phyloP scores from a whole-genome alignment of 345 rosid genomes.

The Populus simonii region DNA sequence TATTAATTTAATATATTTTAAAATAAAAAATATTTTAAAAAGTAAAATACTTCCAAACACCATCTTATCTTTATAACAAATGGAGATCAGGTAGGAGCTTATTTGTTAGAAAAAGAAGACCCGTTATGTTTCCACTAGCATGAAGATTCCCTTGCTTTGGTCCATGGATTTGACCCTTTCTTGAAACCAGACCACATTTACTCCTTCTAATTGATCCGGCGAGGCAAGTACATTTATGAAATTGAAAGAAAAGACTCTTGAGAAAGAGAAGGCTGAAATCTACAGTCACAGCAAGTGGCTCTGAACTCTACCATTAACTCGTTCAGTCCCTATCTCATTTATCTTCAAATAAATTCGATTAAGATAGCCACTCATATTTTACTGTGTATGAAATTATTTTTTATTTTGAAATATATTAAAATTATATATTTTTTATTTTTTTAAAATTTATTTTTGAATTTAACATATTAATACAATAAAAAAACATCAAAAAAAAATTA shows the following conservation, averaged over 20 bases:
- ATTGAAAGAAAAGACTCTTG: background rate
- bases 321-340: constrained; percentile 1
- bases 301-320: background rate
- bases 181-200: constrained; percentile 2
- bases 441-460: too few relatives aligned
- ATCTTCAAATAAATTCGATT: background rate
- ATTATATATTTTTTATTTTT: too few relatives aligned
- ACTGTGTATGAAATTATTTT: too few relatives aligned
- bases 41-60: too few relatives aligned
- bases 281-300: background rate
- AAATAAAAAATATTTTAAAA: too few relatives aligned
- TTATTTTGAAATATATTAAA: too few relatives aligned
- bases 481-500: too few relatives aligned
- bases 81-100: too few relatives aligned
- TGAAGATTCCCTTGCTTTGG: constrained; percentile 3
- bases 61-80: too few relatives aligned
- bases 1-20: too few relatives aligned
- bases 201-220: background rate
- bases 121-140: constrained; percentile 2
- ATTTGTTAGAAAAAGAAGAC: background rate
- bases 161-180: constrained; percentile 6
- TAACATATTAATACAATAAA: too few relatives aligned
- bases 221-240: background rate
- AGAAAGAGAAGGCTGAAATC: background rate
- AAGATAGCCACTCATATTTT: background rate